Base-by-base conservation (phyloP, 768 basidiomycete genomes). In the Russula foetens region DNA sequence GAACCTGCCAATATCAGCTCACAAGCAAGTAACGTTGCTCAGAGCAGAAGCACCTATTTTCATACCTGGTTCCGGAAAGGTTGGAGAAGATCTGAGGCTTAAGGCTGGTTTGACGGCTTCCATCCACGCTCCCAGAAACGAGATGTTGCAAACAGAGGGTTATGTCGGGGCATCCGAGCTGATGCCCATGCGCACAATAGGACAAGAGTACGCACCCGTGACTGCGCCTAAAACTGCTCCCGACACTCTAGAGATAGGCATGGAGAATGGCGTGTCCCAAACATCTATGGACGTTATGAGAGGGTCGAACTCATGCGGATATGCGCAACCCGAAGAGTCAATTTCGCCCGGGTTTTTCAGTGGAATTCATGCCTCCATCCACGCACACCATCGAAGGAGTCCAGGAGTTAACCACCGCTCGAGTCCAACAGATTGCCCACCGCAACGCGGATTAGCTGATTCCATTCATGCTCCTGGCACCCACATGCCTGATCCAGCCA, bases 21-120 rank as follows among this genome's bases (percentile, higher is more conserved):
- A 17, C 38, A 26, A 33, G 4, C 44, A 48, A 47, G 28, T 39
- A 12, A 49, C 44, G 9, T 23, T 8, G 4, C 56, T 58, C 24
- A 58, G 38, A 26, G 56, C 45, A 52, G 56, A 53, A 19, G 50
- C 56, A 11, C 56, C 61, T 58, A 46, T 47, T n/a, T 62, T 58
- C 51, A 43, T 31, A 19, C 51, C 51, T 35, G 38, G 21, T 23
- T 28, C 45, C 17, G 38, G 33, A 39, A 28, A 19, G 17, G n/a
- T 38, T 14, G 33, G 56, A 45, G 43, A 19, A 9, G 31, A 5
- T 15, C 44, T 4, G 35, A 11, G 21, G 24, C 24, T 21, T 23
- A 33, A 26, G 9, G 8, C 35, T 35, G 51, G 61, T 3, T 35
- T 58, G 38, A 29, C 23, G 31, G 45, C 38, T 28, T 62, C 61